phyloP scores from a whole-genome alignment of 305 asterid species.

The Solanum hybrid region DNA sequence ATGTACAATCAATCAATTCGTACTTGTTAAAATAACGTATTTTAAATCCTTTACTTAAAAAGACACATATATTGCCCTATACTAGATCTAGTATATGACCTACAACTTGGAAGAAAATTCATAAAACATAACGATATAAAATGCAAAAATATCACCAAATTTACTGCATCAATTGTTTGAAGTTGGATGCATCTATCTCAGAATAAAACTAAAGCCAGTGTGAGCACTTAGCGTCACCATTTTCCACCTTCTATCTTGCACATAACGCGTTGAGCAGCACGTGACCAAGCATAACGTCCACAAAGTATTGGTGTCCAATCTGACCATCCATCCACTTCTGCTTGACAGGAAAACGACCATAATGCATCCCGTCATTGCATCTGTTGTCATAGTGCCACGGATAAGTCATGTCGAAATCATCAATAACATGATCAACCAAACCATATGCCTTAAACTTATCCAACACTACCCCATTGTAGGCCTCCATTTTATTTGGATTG shows the following conservation, averaged over 20 bases:
- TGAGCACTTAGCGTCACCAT: background rate
- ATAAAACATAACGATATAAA: background rate
- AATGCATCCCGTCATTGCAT: constrained; percentile 89
- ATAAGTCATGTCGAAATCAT: constrained; percentile 76
- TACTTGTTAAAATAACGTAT: background rate
- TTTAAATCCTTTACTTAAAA: background rate
- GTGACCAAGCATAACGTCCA: constrained; percentile 85
- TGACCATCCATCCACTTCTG: constrained; percentile 71
- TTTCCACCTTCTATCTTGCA: constrained; percentile 1
- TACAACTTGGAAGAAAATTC: background rate
- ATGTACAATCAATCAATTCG: background rate
- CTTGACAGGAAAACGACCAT: constrained; percentile 78
- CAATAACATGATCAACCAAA: constrained; percentile 41
- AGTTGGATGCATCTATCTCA: background rate
- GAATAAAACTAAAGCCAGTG: background rate
- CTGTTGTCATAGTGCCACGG: constrained; percentile 93
- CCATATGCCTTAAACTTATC: constrained; percentile 58
- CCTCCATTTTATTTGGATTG: constrained; percentile 95
- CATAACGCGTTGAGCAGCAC: constrained; percentile 57
- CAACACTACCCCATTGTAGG: constrained; percentile 67
- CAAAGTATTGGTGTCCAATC: constrained; percentile 86
- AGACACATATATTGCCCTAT: background rate
- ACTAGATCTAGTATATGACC: background rate
- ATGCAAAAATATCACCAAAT: background rate
- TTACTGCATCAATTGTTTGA: background rate